Base-by-base conservation (phyloP, 2,329 filamentous ascomycete genomes). In the Fusarium pseudocircinatum region DNA sequence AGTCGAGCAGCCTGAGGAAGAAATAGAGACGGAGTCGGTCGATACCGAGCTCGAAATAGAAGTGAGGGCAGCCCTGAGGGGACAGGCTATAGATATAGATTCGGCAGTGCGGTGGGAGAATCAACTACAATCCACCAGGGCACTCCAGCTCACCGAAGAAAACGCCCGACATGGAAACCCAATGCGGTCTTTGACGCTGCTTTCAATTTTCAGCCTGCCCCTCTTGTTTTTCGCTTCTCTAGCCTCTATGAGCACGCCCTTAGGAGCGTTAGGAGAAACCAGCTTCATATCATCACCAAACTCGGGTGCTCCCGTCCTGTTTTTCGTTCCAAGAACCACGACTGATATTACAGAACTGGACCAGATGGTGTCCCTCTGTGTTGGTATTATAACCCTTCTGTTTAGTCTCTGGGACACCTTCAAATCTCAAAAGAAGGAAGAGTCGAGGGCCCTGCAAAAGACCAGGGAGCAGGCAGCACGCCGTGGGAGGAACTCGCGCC, bases 181-280 rank as follows among this genome's bases (percentile, higher is more conserved):
- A 5, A 43, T 43, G 42, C 42, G 42, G 15, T 43, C 0, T 43
- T 26, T 43, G 10, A 26, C 42, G 42, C n/a, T 43, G 4, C n/a
- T 43, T 43, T 43, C n/a, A 18, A 43, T 43, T 7, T 42, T 42
- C n/a, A 6, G 5, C 40, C n/a, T 42, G 14, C 40, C 40, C 15
- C 3, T 43, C 40, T 24, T 0, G 0, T 6, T 43, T 24, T 4
- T 12, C 10, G n/a, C 15, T 12, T 0, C 15, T 43, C 5, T 43
- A 4, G n/a, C 15, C 42, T 43, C 42, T 26, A 16, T 11, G 26
- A 43, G n/a, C 42, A 43, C 42, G n/a, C 42, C 42, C n/a, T 43
- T 26, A 6, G 42, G 42, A 18, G n/a, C 7, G 10, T 7, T 43
- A 1, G 42, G 42, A 43, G 10, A 26, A 43, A 26, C 42, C n/a